A percentile compares a stretch with the other conserved stretches of the same genome.
phyloP scores from a whole-genome alignment of 805 yeast genomes.

The Wickerhamomyces bovis region DNA sequence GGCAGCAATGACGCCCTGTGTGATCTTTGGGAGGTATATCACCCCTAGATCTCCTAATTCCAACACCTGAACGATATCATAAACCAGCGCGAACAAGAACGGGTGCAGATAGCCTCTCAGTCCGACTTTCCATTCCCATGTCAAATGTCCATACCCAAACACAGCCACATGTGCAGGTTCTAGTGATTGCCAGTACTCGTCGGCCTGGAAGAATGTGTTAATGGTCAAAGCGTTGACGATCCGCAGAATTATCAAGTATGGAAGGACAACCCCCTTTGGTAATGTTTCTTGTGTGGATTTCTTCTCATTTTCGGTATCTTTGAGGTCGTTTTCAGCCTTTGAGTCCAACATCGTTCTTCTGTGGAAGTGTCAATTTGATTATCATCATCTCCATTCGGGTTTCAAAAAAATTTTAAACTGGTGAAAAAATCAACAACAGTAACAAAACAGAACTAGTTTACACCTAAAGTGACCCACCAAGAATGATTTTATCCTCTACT shows the following conservation, averaged over 20 bases:
- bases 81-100: conserved; percentile 49
- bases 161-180: conserved; percentile 83
- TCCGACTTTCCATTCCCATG: conserved; percentile 91
- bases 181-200: conserved; percentile 87
- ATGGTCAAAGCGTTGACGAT: conserved; percentile 57
- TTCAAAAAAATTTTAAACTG: neutral
- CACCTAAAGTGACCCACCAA: too few species aligned
- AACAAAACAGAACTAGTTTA: too few species aligned
- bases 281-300: conserved; percentile 5
- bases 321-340: neutral
- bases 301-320: neutral
- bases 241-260: conserved; percentile 38
- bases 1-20: conserved; percentile 66
- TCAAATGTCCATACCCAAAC: conserved; percentile 73
- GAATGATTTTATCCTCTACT: conserved; percentile 67
- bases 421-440: neutral
- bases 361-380: neutral
- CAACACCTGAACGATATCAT: conserved; percentile 28
- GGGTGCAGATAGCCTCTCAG: conserved; percentile 82
- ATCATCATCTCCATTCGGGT: neutral
- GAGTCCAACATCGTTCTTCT: neutral
- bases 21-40: conserved; percentile 51
- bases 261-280: conserved; percentile 18
- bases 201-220: conserved; percentile 87
- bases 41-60: conserved; percentile 35